phyloP scores from a whole-genome alignment of 2,329 filamentous ascomycete genomes.

The Metarhizium robertsii region DNA sequence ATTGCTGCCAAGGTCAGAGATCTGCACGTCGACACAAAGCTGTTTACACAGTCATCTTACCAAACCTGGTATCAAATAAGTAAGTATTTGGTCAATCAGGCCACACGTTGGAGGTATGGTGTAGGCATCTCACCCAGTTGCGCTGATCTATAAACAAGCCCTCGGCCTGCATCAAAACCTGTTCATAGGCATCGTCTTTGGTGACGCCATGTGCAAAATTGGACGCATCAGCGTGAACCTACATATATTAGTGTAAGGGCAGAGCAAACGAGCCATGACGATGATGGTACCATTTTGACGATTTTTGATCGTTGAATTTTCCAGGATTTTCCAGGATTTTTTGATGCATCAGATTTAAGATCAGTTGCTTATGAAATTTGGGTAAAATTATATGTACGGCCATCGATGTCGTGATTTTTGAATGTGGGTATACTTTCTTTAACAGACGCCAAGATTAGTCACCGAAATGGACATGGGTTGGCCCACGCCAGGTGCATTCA shows the following conservation, averaged over 20 bases:
- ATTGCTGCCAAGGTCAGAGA: constrained; percentile 43
- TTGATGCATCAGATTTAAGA: neutral
- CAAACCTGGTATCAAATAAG: constrained; percentile 9
- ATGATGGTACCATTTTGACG: neutral
- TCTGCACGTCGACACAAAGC: neutral
- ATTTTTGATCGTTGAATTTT: neutral
- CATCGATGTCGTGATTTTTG: constrained; percentile 6
- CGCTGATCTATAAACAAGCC: constrained; percentile 63
- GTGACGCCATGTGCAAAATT: constrained; percentile 58
- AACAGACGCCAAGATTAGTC: constrained; percentile 7
- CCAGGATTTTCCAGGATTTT: neutral
- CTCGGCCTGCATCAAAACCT: constrained; percentile 61
- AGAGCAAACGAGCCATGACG: neutral
- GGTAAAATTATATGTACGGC: neutral
- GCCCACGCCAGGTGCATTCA: neutral
- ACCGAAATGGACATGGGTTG: neutral
- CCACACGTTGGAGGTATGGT: neutral
- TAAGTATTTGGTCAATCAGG: neutral
- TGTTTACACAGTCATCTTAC: constrained; percentile 7
- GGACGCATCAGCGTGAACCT: constrained; percentile 74
- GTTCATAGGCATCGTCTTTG: constrained; percentile 65
- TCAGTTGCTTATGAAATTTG: neutral
- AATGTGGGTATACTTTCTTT: constrained; percentile 4
- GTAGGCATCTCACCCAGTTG: constrained; percentile 59
- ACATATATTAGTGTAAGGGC: neutral